These are phyloP conservation scores for Aspergillus glaucus DNA, from an alignment of 2,329 filamentous ascomycete genomes.

Conservation along the genomic window DNA sequence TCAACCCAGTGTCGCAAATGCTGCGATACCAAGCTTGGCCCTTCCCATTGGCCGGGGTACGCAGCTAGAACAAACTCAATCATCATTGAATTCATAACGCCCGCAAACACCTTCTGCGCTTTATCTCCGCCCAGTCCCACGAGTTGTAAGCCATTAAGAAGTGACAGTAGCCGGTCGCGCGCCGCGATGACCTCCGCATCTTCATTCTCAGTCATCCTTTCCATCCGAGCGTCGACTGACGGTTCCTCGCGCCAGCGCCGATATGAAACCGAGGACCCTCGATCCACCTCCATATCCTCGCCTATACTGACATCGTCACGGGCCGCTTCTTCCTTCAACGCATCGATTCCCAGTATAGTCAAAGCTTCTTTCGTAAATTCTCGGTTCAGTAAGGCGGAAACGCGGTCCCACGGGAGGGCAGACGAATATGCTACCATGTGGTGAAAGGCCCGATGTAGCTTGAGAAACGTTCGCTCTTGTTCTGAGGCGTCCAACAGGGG, in stretches of 20 bases:
- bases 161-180: slow-evolving; percentile 28
- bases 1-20: slow-evolving; percentile 52
- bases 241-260: slow-evolving; percentile 30
- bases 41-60: slow-evolving; percentile 54
- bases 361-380: slow-evolving; percentile 41
- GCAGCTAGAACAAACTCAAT: slow-evolving; percentile 50
- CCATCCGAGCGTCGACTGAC: slow-evolving; percentile 19
- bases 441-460: slow-evolving; percentile 40
- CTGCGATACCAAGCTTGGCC: slow-evolving; percentile 41
- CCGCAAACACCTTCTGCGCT: slow-evolving; percentile 52
- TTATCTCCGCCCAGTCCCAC: slow-evolving; percentile 51
- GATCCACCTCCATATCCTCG: slow-evolving; percentile 35
- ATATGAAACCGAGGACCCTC: slow-evolving; percentile 31
- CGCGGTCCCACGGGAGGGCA: slow-evolving; percentile 35
- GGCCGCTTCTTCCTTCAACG: slow-evolving; percentile 17
- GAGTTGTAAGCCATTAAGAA: slow-evolving; percentile 43
- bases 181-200: slow-evolving; percentile 21
- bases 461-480: slow-evolving; percentile 26
- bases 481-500: slow-evolving; percentile 19
- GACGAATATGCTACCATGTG: slow-evolving; percentile 40
- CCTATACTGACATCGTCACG: slow-evolving; percentile 9
- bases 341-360: slow-evolving; percentile 36
- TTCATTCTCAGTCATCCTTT: slow-evolving; percentile 30
- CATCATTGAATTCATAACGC: slow-evolving; percentile 53
- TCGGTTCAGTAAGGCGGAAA: slow-evolving; percentile 40